A percentile compares a stretch with the other conserved stretches of the same genome.
phyloP scores from a whole-genome alignment of 208 protist genomes.

The Acanthamoeba sp. region DNA sequence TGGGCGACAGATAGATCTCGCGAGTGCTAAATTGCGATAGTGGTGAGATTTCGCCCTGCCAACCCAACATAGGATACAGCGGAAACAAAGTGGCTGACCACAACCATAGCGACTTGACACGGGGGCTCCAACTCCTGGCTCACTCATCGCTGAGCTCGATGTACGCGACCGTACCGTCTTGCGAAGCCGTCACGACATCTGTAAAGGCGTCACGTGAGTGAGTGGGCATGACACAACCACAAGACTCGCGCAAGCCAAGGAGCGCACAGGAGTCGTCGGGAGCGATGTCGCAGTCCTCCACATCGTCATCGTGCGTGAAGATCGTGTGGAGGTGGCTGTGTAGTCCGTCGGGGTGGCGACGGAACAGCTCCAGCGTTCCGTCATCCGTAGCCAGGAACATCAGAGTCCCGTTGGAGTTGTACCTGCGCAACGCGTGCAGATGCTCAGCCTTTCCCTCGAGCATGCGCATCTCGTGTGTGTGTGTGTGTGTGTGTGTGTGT shows the following conservation, averaged over 20 bases:
- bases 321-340: slow-evolving; percentile 10
- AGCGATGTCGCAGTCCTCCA: slow-evolving; percentile 49
- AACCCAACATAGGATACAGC: too few species aligned
- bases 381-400: background rate
- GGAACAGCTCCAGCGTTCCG: background rate
- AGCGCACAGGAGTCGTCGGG: slow-evolving; percentile 25
- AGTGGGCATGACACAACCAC: background rate
- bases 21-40: too few species aligned
- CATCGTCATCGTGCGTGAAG: background rate
- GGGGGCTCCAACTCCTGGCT: too few species aligned
- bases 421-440: background rate
- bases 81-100: too few species aligned
- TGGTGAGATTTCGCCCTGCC: too few species aligned
- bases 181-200: background rate
- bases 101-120: too few species aligned
- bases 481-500: too few species aligned
- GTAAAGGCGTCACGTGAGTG: background rate
- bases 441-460: too few species aligned
- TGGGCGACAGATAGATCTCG: too few species aligned
- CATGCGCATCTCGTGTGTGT: too few species aligned
- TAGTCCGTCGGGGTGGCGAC: background rate
- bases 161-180: background rate
- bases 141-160: background rate
- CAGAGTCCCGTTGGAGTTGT: slow-evolving; percentile 38
- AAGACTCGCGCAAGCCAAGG: too few species aligned